Evolutionary conservation across 768 basidiomycete species (phyloP).

Genomic region (Fomitopsis serialis): DNA sequence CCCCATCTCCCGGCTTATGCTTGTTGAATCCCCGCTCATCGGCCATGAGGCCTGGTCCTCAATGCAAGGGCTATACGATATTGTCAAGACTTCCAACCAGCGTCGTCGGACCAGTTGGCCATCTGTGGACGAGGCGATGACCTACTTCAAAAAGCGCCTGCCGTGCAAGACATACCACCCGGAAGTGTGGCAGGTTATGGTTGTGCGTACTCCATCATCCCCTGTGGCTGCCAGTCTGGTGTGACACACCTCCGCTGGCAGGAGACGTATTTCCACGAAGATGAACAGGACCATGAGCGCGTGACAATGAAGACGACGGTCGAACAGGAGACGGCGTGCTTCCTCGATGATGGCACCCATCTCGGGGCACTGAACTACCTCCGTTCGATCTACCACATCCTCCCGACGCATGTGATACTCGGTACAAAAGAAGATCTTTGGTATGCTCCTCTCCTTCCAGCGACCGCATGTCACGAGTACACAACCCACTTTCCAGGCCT

Average conservation of each 20-base stretch:
- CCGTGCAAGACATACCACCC: slow-evolving; percentile 2
- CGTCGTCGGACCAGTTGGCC: no score
- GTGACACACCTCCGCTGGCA: neutral
- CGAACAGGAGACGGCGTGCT: slow-evolving; percentile 18
- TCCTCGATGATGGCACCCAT: slow-evolving; percentile 15
- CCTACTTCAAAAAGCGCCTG: no score
- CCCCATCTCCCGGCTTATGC: slow-evolving; percentile 1
- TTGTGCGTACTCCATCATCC: neutral
- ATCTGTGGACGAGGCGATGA: no score
- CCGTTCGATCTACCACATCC: neutral
- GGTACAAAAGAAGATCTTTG: neutral
- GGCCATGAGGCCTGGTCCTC: no score
- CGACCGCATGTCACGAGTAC: no score
- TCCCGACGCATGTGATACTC: neutral
- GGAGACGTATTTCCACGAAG: slow-evolving; percentile 6
- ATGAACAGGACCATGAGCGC: slow-evolving; percentile 4
- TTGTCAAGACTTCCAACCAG: no score
- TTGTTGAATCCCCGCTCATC: neutral
- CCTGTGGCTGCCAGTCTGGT: neutral
- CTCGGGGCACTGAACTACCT: slow-evolving; percentile 1
- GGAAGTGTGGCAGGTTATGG: slow-evolving; percentile 4
- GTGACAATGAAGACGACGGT: slow-evolving; percentile 19
- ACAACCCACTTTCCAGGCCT: no score
- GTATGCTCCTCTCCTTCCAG: no score
- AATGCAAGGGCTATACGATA: no score